Percentiles rank a stretch among this genome's conserved stretches.
These are phyloP conservation scores for Delphinella strobiligena DNA, from an alignment of 2,329 filamentous ascomycete species.

Conservation along the genomic window DNA sequence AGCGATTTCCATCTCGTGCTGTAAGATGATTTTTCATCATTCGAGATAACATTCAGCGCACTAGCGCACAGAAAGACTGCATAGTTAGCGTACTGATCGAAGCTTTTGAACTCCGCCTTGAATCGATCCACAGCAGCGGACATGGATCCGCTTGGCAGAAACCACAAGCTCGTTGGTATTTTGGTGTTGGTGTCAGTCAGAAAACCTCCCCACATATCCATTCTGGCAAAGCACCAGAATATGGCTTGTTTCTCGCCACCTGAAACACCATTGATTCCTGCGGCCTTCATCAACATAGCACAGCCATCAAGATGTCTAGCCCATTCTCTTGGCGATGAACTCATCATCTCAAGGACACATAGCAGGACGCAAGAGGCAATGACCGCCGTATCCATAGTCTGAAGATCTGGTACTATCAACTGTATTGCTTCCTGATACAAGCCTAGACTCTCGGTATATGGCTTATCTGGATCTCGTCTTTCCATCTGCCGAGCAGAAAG, in stretches of 20 bases:
- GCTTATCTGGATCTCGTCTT: constrained; percentile 32
- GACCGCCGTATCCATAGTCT: constrained; percentile 32
- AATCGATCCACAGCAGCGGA: constrained; percentile 3
- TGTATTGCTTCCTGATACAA: constrained; percentile 43
- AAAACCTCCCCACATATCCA: constrained; percentile 45
- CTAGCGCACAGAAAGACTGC: constrained; percentile 45
- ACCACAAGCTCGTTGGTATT: constrained; percentile 5
- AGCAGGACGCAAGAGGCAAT: constrained; percentile 37
- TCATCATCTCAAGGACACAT: constrained; percentile 38
- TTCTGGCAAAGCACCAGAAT: constrained; percentile 48
- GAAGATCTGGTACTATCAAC: constrained; percentile 29
- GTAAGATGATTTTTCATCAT: constrained; percentile 12
- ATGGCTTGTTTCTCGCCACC: constrained; percentile 41
- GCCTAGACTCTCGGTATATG: constrained; percentile 38
- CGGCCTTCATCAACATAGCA: constrained; percentile 39
- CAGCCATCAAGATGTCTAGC: constrained; percentile 45
- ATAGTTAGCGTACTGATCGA: constrained; percentile 49
- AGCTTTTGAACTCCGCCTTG: constrained; percentile 14
- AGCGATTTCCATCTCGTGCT: constrained; percentile 20
- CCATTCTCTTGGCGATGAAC: constrained; percentile 39
- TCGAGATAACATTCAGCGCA: constrained; percentile 19
- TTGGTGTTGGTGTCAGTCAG: constrained; percentile 37
- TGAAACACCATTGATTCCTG: constrained; percentile 39
- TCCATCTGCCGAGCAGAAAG: constrained; percentile 43
- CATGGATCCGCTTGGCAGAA: constrained; percentile 6